A percentile compares a stretch with the other conserved stretches of the same genome.
Conservation (phyloP, 1,284 basidiomycete species). For the Hypsizygus ulmarius region DNA sequence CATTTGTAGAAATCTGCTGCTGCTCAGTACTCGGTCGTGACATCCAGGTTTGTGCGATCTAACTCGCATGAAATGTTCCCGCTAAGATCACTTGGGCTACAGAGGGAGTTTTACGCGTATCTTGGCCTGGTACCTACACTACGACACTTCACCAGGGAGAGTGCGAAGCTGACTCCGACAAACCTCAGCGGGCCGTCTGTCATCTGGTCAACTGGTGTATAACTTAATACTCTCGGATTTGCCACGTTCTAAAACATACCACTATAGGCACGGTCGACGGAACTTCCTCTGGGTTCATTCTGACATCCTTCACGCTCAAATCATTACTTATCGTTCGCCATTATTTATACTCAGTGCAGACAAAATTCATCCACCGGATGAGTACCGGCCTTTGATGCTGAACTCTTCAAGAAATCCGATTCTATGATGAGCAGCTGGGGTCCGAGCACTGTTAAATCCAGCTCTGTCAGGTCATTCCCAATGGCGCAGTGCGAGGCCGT, state of each 20-base stretch:
- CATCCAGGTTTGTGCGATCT: constrained; percentile 29
- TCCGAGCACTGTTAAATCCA: constrained; percentile 39
- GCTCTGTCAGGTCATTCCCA: constrained; percentile 38
- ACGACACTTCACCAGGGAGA: constrained; percentile 46
- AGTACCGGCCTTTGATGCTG: neutral
- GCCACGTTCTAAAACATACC: neutral
- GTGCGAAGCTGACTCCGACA: constrained; percentile 40
- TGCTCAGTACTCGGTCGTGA: constrained; percentile 45
- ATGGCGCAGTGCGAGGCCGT: constrained; percentile 45
- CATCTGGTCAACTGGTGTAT: constrained; percentile 45
- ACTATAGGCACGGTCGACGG: constrained; percentile 40
- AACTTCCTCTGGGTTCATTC: constrained; percentile 36
- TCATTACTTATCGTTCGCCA: neutral
- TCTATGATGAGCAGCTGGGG: constrained; percentile 45
- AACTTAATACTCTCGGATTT: neutral
- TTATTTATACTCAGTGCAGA: constrained; percentile 43
- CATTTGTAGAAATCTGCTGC: constrained; percentile 35
- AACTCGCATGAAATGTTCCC: neutral
- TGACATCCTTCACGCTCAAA: neutral
- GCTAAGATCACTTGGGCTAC: neutral
- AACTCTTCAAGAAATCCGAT: constrained; percentile 33
- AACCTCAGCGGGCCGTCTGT: constrained; percentile 31
- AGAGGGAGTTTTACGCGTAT: constrained; percentile 43
- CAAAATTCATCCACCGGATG: constrained; percentile 33
- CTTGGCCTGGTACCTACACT: constrained; percentile 43